These are phyloP conservation scores for Fusarium udum DNA, from an alignment of 2,329 filamentous ascomycete genomes.

Conservation along the genomic window DNA sequence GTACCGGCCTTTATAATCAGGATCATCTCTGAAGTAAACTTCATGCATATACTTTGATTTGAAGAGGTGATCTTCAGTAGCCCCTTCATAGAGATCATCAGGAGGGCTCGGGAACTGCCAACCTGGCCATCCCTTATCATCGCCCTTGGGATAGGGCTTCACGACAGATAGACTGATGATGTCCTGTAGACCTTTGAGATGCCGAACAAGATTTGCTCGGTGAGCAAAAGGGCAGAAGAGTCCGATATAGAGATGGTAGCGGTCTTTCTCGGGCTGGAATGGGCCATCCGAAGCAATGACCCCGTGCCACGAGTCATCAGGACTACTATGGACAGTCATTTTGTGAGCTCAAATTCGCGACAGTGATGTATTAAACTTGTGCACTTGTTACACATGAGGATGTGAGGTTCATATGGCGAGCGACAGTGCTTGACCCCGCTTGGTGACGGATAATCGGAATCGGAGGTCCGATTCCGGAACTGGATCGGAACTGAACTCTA, in stretches of 20 bases:
- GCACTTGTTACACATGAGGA: background rate
- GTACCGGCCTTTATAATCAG: slow-evolving; percentile 74
- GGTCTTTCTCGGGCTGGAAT: slow-evolving; percentile 66
- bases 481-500: background rate
- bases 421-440: background rate
- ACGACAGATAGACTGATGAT: slow-evolving; percentile 71
- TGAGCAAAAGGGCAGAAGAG: slow-evolving; percentile 74
- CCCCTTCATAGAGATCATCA: slow-evolving; percentile 63
- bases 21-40: slow-evolving; percentile 74
- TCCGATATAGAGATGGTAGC: slow-evolving; percentile 70
- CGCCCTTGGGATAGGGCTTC: slow-evolving; percentile 73
- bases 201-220: slow-evolving; percentile 74
- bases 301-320: slow-evolving; percentile 42
- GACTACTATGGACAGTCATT: slow-evolving; percentile 33
- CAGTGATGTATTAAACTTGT: background rate
- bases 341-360: background rate
- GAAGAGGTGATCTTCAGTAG: slow-evolving; percentile 71
- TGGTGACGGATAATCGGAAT: background rate
- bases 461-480: background rate
- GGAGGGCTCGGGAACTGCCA: slow-evolving; percentile 65
- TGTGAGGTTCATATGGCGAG: background rate
- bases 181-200: slow-evolving; percentile 77
- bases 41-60: slow-evolving; percentile 73
- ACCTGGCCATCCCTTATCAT: slow-evolving; percentile 69
- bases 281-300: slow-evolving; percentile 36